Percentiles rank a stretch among this genome's conserved stretches.
Conservation (phyloP, 129 eudicot genomes). For the Helianthus annuus region DNA sequence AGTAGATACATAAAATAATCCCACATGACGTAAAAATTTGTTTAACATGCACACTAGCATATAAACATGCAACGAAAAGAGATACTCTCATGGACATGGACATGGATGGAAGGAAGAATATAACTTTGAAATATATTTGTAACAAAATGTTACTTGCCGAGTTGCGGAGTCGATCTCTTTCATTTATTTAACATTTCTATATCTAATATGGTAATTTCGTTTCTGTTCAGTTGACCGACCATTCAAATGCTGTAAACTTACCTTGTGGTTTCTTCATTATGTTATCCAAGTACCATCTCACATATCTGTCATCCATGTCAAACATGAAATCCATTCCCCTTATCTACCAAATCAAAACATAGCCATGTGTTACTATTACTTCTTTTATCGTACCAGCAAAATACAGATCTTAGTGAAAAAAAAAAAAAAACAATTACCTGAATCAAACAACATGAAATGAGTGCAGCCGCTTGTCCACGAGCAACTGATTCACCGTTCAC, state of each 20-base stretch:
- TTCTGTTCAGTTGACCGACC: constrained; percentile 4
- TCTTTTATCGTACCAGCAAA: constrained; percentile 1
- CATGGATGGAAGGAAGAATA: constrained; percentile 3
- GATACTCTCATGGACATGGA: neutral
- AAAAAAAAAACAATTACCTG: constrained; percentile 49
- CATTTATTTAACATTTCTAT: neutral
- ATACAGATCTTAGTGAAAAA: neutral
- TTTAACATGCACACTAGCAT: no score
- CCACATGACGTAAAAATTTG: no score
- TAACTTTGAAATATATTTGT: constrained; percentile 1
- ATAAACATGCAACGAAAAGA: no score
- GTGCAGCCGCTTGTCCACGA: constrained; percentile 49
- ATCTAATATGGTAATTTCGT: neutral
- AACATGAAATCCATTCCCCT: constrained; percentile 76
- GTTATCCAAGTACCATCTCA: constrained; percentile 38
- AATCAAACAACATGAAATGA: constrained; percentile 67
- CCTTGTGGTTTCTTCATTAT: constrained; percentile 8
- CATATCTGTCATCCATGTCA: constrained; percentile 62
- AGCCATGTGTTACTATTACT: constrained; percentile 24
- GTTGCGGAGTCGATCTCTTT: neutral
- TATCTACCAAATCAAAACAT: constrained; percentile 50
- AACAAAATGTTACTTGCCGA: neutral
- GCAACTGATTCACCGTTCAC: constrained; percentile 53
- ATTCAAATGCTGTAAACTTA: constrained; percentile 9
- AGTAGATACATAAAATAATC: no score